Base-by-base conservation (phyloP, 805 yeast species). In the Isabelozyma rhagii region DNA sequence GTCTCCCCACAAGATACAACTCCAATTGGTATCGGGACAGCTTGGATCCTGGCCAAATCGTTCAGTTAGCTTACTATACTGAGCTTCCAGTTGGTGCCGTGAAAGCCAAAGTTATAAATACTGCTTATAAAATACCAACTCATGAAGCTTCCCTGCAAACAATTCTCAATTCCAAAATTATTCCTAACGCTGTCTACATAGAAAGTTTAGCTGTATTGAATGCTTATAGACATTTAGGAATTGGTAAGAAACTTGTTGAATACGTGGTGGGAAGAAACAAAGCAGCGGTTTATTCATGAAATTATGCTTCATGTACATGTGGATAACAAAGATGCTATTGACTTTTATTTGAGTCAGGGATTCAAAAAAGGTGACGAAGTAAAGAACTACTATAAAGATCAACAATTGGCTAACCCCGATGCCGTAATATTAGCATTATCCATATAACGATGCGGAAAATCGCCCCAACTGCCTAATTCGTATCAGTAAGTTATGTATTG, bases 11-110 rank as follows among this genome's bases (percentile, higher is more conserved):
- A 0, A 49, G 61, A 2, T 85, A 81, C 57, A 60, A 81, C 0
- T 80, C 79, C 1, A 54, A 67, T 2, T 84, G 85, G 77, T 83
- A 83, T 54, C 56, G 72, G 29, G 76, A 76, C 18, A 69, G 81
- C 11, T 63, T 77, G 25, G 69, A 74, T 2, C 59, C 73, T 1
- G 82, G 74, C 21, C 84, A 82, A 28, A 68, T 85, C 34, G 76
- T 78, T 34, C 77, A 84, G 59, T 68, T 83, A 48, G 87, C 85
- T 0, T 87, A 75, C 67, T 86, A 77, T 65, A 79, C 85, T 45
- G 96, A 87, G 59, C 79, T 87, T 5, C 90, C 96, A 7, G 93
- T 90, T 4, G 97, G 94, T 13, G 85, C 83, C 4, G 69, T 90
- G 45, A 83, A 84, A 52, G 85, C 87, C 48, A 75, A 72, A 55